Percentiles rank a stretch among this genome's conserved stretches.
Evolutionary conservation across 768 basidiomycete species (phyloP).

Genomic region (Calvatia gigantea): DNA sequence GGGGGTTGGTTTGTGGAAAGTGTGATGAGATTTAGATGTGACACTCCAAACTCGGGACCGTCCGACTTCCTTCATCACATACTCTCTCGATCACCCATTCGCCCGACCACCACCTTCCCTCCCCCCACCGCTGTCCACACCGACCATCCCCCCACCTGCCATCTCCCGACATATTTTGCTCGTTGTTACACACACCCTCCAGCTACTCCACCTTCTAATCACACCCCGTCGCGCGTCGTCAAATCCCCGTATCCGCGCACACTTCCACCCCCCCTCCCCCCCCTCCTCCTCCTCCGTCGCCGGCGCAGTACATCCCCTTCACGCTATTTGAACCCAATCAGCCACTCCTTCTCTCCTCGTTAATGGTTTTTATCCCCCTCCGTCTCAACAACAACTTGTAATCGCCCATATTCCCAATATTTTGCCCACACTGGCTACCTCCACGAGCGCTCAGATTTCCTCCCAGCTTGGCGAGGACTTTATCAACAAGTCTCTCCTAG

Average conservation of each 20-base stretch:
- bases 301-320: neutral
- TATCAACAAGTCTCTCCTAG: slow-evolving; percentile 82
- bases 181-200: slow-evolving; percentile 21
- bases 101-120: slow-evolving; percentile 19
- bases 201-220: slow-evolving; percentile 13
- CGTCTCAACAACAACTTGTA: slow-evolving; percentile 16
- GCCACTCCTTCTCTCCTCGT: slow-evolving; percentile 20
- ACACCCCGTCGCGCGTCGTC: slow-evolving; percentile 15
- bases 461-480: slow-evolving; percentile 69
- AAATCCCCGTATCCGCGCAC: slow-evolving; percentile 17
- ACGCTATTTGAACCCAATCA: slow-evolving; percentile 7
- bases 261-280: slow-evolving; percentile 14
- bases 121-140: slow-evolving; percentile 17
- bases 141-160: slow-evolving; percentile 24
- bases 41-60: slow-evolving; percentile 42
- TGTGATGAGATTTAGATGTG: slow-evolving; percentile 44
- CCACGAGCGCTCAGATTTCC: slow-evolving; percentile 33
- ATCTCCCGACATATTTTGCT: slow-evolving; percentile 25
- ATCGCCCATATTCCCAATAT: slow-evolving; percentile 13
- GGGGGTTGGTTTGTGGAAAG: slow-evolving; percentile 27
- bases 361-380: slow-evolving; percentile 27
- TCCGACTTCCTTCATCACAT: slow-evolving; percentile 47
- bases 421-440: slow-evolving; percentile 52
- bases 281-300: slow-evolving; percentile 13
- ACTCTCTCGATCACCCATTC: slow-evolving; percentile 44